A percentile compares a stretch with the other conserved stretches of the same genome.
Conservation (phyloP, 306 rosid species). For the Corylus avellana region DNA sequence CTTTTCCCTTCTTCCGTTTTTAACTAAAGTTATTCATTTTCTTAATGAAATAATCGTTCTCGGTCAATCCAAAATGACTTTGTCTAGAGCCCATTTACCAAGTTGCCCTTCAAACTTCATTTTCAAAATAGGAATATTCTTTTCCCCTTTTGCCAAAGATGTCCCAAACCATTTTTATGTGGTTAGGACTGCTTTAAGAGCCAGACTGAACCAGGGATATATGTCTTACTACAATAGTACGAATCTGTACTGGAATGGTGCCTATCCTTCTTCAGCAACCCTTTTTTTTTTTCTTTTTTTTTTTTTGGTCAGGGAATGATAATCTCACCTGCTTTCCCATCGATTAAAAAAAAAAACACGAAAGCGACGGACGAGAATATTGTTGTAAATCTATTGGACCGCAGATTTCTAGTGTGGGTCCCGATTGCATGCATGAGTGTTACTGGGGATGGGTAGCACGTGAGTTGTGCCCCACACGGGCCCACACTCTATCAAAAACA, state of each 20-base stretch:
- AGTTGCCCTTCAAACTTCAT: background rate
- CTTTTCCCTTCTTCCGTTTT: no score
- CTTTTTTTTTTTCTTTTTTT: background rate
- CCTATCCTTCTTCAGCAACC: background rate
- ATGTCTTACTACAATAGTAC: conserved; percentile 13
- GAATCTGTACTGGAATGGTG: conserved; percentile 18
- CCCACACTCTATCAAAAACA: background rate
- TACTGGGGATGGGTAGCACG: background rate
- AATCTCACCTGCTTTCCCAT: background rate
- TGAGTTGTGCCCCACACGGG: conserved; percentile 6
- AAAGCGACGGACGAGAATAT: conserved; percentile 2
- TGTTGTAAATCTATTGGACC: background rate
- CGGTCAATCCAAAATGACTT: no score
- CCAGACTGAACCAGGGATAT: background rate
- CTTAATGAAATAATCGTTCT: no score
- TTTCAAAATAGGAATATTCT: conserved; percentile 19
- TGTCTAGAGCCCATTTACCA: no score
- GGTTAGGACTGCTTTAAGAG: background rate
- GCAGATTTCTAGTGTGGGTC: background rate
- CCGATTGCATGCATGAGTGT: background rate
- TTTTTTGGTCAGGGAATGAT: background rate
- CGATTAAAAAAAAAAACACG: background rate
- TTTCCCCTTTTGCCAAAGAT: background rate
- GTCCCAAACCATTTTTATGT: conserved; percentile 9
- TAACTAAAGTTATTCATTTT: no score